phyloP scores from a whole-genome alignment of 1,284 basidiomycete species.

The Cutaneotrichosporon dermatis region DNA sequence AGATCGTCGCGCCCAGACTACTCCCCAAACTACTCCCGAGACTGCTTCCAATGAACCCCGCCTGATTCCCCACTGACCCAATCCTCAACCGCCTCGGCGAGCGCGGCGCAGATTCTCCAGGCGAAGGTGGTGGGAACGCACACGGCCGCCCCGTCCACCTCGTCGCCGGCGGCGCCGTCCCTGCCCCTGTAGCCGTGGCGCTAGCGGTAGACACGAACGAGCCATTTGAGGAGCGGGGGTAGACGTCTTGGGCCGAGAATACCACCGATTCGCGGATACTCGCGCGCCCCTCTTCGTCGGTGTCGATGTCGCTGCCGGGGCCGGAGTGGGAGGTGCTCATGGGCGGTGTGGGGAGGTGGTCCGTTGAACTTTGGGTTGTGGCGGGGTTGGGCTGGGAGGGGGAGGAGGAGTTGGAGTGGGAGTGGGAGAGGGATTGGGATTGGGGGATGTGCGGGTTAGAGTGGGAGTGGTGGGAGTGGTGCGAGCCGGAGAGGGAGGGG shows the following conservation, averaged over 20 bases:
- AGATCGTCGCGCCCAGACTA: background rate
- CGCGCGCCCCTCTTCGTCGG: constrained; percentile 7
- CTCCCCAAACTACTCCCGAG: background rate
- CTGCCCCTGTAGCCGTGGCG: background rate
- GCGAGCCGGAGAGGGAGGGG: background rate
- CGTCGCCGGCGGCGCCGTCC: background rate
- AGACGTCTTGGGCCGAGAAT: constrained; percentile 17
- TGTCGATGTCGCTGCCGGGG: background rate
- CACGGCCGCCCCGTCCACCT: constrained; percentile 17
- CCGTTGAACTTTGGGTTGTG: no score
- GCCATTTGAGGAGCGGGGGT: constrained; percentile 7
- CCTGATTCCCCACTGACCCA: background rate
- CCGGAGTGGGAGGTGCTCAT: constrained; percentile 4
- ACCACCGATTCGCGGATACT: constrained; percentile 24
- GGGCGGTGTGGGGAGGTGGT: constrained; percentile 4
- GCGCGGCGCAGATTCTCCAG: background rate
- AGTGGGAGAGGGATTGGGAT: background rate
- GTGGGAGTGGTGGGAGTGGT: background rate
- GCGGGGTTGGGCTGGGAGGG: no score
- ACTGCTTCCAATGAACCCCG: no score
- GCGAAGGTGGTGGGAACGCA: constrained; percentile 10
- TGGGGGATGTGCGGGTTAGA: no score
- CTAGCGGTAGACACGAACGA: constrained; percentile 12
- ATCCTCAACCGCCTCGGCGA: background rate
- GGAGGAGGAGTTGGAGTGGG: no score